These are phyloP conservation scores for Colletotrichum eleusines DNA, from an alignment of 2,329 filamentous ascomycete genomes.

Conservation along the genomic window DNA sequence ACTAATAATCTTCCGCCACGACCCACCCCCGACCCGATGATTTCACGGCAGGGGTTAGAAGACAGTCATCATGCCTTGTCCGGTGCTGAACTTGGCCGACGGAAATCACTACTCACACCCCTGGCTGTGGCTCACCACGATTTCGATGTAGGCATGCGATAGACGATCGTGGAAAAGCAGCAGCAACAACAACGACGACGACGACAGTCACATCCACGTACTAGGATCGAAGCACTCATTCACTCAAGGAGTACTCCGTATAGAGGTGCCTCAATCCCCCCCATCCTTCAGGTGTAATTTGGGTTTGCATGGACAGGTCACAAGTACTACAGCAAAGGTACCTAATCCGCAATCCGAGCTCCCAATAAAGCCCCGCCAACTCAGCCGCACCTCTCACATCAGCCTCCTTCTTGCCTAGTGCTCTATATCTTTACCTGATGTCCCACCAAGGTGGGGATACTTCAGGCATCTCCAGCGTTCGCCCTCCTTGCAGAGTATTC, in stretches of 20 bases:
- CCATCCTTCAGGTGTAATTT: neutral
- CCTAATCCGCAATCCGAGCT: neutral
- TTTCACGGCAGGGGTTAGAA: constrained; percentile 6
- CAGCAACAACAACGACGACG: no score
- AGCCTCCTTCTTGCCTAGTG: neutral
- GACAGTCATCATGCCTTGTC: constrained; percentile 1
- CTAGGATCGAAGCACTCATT: neutral
- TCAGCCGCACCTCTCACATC: constrained; percentile 23
- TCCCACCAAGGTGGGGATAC: neutral
- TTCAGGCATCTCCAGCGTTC: neutral
- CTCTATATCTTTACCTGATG: neutral
- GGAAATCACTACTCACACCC: constrained; percentile 36
- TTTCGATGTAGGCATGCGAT: constrained; percentile 21
- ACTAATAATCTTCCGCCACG: neutral
- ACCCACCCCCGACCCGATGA: neutral
- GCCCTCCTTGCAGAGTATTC: neutral
- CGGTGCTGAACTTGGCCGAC: constrained; percentile 12
- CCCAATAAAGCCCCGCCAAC: neutral
- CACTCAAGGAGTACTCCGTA: neutral
- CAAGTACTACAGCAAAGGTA: neutral
- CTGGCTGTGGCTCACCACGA: constrained; percentile 31
- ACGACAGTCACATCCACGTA: constrained; percentile 3
- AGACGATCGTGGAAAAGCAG: constrained; percentile 10
- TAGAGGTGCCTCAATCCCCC: neutral
- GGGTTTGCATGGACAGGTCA: neutral